Evolutionary conservation across 2,329 filamentous ascomycete genomes (phyloP), one percentile per base, ranked within the genome.

Genomic region (Ophiostoma novo-ulmi): DNA sequence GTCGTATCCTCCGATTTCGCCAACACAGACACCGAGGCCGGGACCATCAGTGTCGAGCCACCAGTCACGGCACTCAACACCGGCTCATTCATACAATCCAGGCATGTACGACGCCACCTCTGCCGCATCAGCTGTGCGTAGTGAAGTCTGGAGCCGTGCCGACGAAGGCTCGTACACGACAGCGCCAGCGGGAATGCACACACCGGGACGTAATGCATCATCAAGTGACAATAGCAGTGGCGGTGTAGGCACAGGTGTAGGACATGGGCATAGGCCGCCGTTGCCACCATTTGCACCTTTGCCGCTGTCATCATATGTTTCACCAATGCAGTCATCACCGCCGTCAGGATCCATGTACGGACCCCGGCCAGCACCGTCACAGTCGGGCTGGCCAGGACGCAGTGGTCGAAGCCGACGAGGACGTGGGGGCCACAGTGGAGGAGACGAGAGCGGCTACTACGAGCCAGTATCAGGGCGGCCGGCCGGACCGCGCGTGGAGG

Each of bases 101-200:
- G n/a, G 61, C 35, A 39, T 65, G 61, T n/a, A 39, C 36, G 36
- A 67, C 39, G 36, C 63, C 2, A 20, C 63, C 31, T 36, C 26
- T 36, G 58, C 58, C 26, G 31, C 61, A 14, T 41, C 63, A 8
- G 35, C 36, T 10, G 6, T 20, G 11, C 39, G 38, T 4, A 41
- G 39, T 17, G 71, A 69, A 11, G 44, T 66, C n/a, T 72, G 71
- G 71, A 65, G 70, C 63, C 67, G 69, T 2, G 71, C 70, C 17
- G 69, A 70, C 67, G 71, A 70, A 22, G 71, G 69, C 20, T 26
- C 65, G 8, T 67, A 67, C 17, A 48, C 65, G 36, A 67, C 65
- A 7, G 65, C 65, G 13, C 65, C 65, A 6, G 36, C 36, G 1
- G 64, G 38, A n/a, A 41, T 44, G 64, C 64, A 13, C 22, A 67